Base-by-base conservation (phyloP, 2,329 filamentous ascomycete genomes). In the Ambrosiella cleistominuta region DNA sequence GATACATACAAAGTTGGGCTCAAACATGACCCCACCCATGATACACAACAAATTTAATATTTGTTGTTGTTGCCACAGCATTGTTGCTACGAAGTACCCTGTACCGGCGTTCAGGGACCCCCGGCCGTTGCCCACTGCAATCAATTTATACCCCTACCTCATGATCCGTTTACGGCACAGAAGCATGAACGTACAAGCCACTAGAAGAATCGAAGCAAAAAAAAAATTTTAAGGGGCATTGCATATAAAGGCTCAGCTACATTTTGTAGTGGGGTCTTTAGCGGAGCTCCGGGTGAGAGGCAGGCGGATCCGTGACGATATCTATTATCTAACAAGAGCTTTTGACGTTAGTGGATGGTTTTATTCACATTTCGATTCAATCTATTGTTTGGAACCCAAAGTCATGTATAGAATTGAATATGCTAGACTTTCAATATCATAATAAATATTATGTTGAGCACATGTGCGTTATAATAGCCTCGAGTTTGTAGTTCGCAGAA, bases 131-230 rank as follows among this genome's bases (percentile, higher is more conserved):
- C 44, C 52, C 45, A 50, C 53, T 44, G 17, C 52, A 51, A 37
- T 59, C 57, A 59, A 55, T 59, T 39, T 59, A 59, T 37, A 59
- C 40, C 54, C 53, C 50, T 61, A 47, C 45, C 19, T 17, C 49
- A 44, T 45, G 40, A 38, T n/a, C 39, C n/a, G 19, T 54, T 55
- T 47, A 9, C 54, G 36, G 36, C 19, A 8, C 44, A 17, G 44
- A 47, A 47, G 15, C 44, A 47, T 47, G 15, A 47, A 17, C n/a
- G 44, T 11, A 47, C 44, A 47, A 12, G 44, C 44, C 44, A 47
- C 19, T 47, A 17, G 44, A 47, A 47, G 44, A 47, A 47, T 47
- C 11, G n/a, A 47, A 47, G n/a, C 44, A 47, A 17, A 47, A n/a
- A n/a, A n/a, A n/a, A n/a, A n/a, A n/a, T 8, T 12, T 8, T 17